Percentiles rank a stretch among this genome's conserved stretches.
Conservation (phyloP, 2,329 filamentous ascomycete genomes). For the Neonectria ditissima region DNA sequence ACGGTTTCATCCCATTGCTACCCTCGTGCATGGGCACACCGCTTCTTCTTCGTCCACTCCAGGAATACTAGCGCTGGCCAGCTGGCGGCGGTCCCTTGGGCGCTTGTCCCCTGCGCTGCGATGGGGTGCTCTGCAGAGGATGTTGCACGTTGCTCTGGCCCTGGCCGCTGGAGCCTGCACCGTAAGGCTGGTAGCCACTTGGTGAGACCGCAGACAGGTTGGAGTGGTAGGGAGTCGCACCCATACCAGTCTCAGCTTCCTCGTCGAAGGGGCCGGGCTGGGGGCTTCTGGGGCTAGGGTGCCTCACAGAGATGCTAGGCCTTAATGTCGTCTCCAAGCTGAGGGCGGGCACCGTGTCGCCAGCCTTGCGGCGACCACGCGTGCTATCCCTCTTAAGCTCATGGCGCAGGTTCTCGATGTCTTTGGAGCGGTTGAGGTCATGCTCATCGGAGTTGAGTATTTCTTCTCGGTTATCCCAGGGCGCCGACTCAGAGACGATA, state of each 20-base stretch:
- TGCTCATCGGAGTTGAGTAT: constrained; percentile 41
- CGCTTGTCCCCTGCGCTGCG: constrained; percentile 30
- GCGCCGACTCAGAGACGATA: constrained; percentile 38
- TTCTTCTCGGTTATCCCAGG: constrained; percentile 43
- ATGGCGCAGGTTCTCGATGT: constrained; percentile 53
- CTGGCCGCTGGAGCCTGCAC: constrained; percentile 21
- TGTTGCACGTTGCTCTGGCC: constrained; percentile 36
- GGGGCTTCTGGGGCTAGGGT: constrained; percentile 48
- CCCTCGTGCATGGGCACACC: constrained; percentile 27
- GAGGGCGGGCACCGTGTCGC: constrained; percentile 56
- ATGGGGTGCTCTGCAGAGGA: constrained; percentile 34
- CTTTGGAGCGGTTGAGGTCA: constrained; percentile 51
- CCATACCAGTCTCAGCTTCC: constrained; percentile 55
- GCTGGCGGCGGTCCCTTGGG: constrained; percentile 34
- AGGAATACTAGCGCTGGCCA: constrained; percentile 41
- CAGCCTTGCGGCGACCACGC: constrained; percentile 62
- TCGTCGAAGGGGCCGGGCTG: constrained; percentile 56
- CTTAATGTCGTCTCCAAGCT: constrained; percentile 44
- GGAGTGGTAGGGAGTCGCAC: constrained; percentile 47
- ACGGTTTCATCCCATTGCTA: constrained; percentile 23
- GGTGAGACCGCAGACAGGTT: constrained; percentile 41
- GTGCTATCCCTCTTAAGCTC: constrained; percentile 58
- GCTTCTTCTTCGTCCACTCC: constrained; percentile 34
- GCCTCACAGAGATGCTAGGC: constrained; percentile 40
- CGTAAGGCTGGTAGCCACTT: constrained; percentile 40